Percentiles rank a stretch among this genome's conserved stretches.
phyloP scores from a whole-genome alignment of 768 basidiomycete species.

The Amanita pseudoporphyria region DNA sequence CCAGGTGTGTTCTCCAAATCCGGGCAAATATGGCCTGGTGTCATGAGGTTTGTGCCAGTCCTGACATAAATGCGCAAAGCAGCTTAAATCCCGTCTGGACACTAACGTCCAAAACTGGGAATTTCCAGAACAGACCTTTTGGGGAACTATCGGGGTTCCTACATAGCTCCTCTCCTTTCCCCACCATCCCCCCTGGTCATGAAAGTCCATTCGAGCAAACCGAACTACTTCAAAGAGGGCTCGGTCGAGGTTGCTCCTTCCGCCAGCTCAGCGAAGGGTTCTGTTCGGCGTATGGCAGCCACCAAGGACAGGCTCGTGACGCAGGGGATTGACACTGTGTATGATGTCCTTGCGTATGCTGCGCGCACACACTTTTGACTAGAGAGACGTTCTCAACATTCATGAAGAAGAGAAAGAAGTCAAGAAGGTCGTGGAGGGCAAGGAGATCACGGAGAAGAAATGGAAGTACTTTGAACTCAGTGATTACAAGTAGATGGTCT shows the following conservation, averaged over 20 bases:
- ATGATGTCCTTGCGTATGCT: slow-evolving; percentile 69
- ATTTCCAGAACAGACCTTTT: too few relatives aligned
- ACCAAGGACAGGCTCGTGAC: slow-evolving; percentile 47
- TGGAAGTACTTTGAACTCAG: slow-evolving; percentile 95
- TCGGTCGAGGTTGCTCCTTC: slow-evolving; percentile 49
- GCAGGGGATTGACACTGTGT: slow-evolving; percentile 68
- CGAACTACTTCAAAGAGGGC: slow-evolving; percentile 43
- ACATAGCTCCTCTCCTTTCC: background rate
- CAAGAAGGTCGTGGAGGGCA: slow-evolving; percentile 73
- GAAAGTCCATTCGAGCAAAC: slow-evolving; percentile 29
- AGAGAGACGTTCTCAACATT: slow-evolving; percentile 59
- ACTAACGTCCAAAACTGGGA: too few relatives aligned
- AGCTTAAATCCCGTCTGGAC: too few relatives aligned
- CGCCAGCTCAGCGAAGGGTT: slow-evolving; percentile 37
- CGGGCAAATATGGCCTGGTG: too few relatives aligned
- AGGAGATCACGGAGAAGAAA: slow-evolving; percentile 74
- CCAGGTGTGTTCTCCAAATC: too few relatives aligned
- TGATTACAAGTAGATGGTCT: slow-evolving; percentile 78
- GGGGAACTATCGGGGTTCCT: too few relatives aligned
- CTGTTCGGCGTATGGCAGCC: slow-evolving; percentile 47
- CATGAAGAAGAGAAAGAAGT: slow-evolving; percentile 88
- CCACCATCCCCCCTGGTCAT: slow-evolving; percentile 18
- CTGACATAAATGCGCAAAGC: too few relatives aligned
- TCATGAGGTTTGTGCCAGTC: too few relatives aligned
- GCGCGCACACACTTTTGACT: slow-evolving; percentile 74